Base-by-base conservation (phyloP, 768 basidiomycete genomes). In the Leucogyrophana mollusca region DNA sequence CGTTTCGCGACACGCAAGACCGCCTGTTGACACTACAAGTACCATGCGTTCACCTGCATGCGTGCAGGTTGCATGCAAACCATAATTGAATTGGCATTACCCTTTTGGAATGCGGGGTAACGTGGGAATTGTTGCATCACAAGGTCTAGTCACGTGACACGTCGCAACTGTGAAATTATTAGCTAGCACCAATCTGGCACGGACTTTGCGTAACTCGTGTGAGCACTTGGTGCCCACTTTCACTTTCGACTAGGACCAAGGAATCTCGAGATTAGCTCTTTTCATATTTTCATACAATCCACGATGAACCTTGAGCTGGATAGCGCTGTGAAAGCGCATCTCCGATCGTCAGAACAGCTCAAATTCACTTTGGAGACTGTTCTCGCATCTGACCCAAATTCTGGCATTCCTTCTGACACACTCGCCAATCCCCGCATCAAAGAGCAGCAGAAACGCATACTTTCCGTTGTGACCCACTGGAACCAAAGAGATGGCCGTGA, bases 271-370 rank as follows among this genome's bases (percentile, higher is more conserved):
- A n/a, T n/a, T n/a, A n/a, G n/a, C n/a, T n/a, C 27, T 30, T 30
- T 30, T 30, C 6, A 13, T 7, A 7, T 13, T 13, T 30, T 30
- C 13, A 7, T 13, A 30, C 6, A 13, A 13, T 6, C 6, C 13
- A 30, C 7, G 27, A 43, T 38, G 43, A 44, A 36, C 34, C 22
- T 9, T 3, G 39, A 14, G 37, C 40, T 49, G 16, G 38, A 62
- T 18, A 37, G 27, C 38, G 51, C 56, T 10, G 47, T 69, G 13
- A 47, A 53, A 22, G 52, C 57, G 0, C 50, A 69, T 16, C 47
- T 76, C 8, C 67, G 61, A 6, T 62, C 72, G 1, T 68, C 80
- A 4, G 83, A 84, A 38, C 62, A 66, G 40, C 65, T 76, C 20
- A 71, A 68, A 45, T 69, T 70, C 21, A 47, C 73, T 2, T 52